Evolutionary conservation across 768 basidiomycete genomes (phyloP).

Genomic region (Ramaria sp.): DNA sequence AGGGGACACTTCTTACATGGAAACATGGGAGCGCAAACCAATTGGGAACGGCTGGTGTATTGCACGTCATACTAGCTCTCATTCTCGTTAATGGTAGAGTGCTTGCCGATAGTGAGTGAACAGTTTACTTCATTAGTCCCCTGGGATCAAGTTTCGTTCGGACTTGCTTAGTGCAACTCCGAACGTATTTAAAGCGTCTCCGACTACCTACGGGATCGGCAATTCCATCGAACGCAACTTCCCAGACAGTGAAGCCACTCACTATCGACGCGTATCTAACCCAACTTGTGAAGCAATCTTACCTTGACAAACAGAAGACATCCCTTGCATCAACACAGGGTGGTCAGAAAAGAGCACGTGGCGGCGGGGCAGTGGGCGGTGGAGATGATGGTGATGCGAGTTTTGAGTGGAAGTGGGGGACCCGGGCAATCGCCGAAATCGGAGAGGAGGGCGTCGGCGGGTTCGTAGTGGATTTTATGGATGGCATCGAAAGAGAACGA

Average conservation of each 20-base stretch:
- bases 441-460: conserved; percentile 64
- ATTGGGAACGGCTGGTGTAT: conserved; percentile 57
- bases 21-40: conserved; percentile 43
- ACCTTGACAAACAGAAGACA: conserved; percentile 54
- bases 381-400: conserved; percentile 28
- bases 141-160: background rate
- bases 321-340: conserved; percentile 35
- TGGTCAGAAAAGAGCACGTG: conserved; percentile 4
- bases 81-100: conserved; percentile 74
- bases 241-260: conserved; percentile 30
- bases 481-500: conserved; percentile 24
- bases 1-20: conserved; percentile 70
- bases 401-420: conserved; percentile 83
- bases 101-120: conserved; percentile 61
- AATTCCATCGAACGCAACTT: background rate
- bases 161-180: conserved; percentile 51
- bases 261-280: conserved; percentile 59
- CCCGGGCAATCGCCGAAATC: conserved; percentile 69
- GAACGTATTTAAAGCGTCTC: conserved; percentile 57
- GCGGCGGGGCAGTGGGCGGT: conserved; percentile 17
- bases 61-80: conserved; percentile 73
- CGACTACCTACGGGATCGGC: conserved; percentile 31
- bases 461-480: conserved; percentile 80
- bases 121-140: background rate
- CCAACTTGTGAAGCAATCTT: conserved; percentile 56